Conservation (phyloP, 768 basidiomycete species). For the Boletus speciosus region DNA sequence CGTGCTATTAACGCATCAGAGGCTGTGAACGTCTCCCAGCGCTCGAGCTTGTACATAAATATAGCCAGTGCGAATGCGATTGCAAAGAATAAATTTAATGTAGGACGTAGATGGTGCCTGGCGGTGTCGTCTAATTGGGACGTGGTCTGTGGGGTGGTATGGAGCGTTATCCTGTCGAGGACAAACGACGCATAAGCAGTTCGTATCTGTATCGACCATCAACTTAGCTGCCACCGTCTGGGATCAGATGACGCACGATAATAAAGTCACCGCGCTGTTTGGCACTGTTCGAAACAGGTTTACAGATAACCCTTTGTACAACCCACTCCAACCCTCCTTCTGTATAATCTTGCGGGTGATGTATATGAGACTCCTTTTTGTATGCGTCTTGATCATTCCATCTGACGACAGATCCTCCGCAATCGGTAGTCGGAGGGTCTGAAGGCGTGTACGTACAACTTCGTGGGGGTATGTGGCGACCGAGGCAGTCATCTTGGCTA, state of each 20-base stretch:
- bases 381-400: constrained; percentile 55
- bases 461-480: constrained; percentile 97
- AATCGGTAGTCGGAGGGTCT: constrained; percentile 74
- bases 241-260: constrained; percentile 36
- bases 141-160: constrained; percentile 11
- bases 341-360: constrained; percentile 68
- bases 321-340: constrained; percentile 84
- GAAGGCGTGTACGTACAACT: constrained; percentile 95
- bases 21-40: constrained; percentile 3
- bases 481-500: constrained; percentile 94
- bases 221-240: background rate
- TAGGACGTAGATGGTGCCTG: background rate
- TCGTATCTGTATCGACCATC: constrained; percentile 24
- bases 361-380: constrained; percentile 64
- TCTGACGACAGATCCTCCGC: constrained; percentile 56
- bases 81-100: constrained; percentile 13
- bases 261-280: constrained; percentile 92
- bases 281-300: constrained; percentile 95
- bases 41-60: background rate
- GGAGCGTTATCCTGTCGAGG: constrained; percentile 13
- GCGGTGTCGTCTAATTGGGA: constrained; percentile 19
- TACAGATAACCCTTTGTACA: constrained; percentile 92
- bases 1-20: constrained; percentile 5
- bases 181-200: constrained; percentile 33
- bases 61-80: constrained; percentile 6